A percentile compares a stretch with the other conserved stretches of the same genome.
Conservation (phyloP, 805 yeast species). For the Wickerhamomyces subpelliculosus region DNA sequence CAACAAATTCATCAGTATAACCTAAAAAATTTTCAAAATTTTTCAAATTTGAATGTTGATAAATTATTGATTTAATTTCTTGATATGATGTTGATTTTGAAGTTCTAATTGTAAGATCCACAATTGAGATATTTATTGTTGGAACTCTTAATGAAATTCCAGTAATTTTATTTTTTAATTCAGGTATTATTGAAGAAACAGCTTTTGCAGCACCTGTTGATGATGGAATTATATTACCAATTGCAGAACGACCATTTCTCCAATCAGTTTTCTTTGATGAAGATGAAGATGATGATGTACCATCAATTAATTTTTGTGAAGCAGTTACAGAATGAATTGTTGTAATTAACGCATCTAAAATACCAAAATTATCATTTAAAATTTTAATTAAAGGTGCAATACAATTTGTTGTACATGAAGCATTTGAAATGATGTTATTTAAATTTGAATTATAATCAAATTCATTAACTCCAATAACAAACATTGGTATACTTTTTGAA, state of each 20-base stretch:
- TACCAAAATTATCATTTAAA: conserved; percentile 77
- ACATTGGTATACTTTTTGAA: conserved; percentile 91
- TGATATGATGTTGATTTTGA: conserved; percentile 73
- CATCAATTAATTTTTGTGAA: conserved; percentile 93
- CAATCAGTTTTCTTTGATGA: conserved; percentile 98
- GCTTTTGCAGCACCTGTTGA: conserved; percentile 98
- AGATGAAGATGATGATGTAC: no score
- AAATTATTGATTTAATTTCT: conserved; percentile 70
- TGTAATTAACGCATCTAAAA: conserved; percentile 92
- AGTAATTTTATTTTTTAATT: conserved; percentile 85
- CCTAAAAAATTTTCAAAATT: no score
- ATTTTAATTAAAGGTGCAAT: conserved; percentile 92
- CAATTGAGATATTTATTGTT: conserved; percentile 89
- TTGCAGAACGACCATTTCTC: conserved; percentile 98
- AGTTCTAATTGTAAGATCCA: conserved; percentile 83
- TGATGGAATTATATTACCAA: conserved; percentile 91
- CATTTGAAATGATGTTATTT: conserved; percentile 76
- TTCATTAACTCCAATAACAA: conserved; percentile 86
- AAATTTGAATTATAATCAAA: conserved; percentile 72
- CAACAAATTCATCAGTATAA: conserved; percentile 90
- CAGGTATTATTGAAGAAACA: conserved; percentile 92
- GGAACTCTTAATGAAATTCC: conserved; percentile 95
- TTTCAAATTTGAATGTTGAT: conserved; percentile 73
- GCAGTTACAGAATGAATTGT: conserved; percentile 95
- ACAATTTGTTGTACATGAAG: conserved; percentile 95